Base-by-base conservation (phyloP, 2,329 filamentous ascomycete species). In the Aureobasidium leucospermi region DNA sequence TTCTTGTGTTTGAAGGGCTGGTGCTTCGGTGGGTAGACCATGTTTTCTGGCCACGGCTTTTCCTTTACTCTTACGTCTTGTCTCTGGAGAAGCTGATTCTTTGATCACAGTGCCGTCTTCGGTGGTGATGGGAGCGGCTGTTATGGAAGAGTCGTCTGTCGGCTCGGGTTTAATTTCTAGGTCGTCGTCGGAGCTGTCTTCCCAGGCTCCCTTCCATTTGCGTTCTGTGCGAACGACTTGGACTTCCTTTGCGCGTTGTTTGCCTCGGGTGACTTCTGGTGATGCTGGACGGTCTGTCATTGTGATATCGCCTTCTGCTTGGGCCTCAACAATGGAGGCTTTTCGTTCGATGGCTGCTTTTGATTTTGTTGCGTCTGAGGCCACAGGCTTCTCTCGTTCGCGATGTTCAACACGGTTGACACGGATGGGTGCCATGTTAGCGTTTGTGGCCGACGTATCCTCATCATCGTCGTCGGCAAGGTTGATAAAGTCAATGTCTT, bases 401-500 rank as follows among this genome's bases (percentile, higher is more conserved):
- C 79, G 75, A 66, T 84, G 82, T 62, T 81, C 78, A 64, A 79
- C 76, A 61, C 82, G 75, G 59, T 76, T 75, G 49, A 85, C 75
- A n/a, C 83, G 78, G 45, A 85, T 75, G 5, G 83, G 83, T 31
- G 65, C 61, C 38, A 65, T 63, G 64, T 66, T 63, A 47, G 64
- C 63, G 23, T 67, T 67, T 28, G 53, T 38, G 13, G 55, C 36
- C 28, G 28, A 7, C 49, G 67, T 67, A 19, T 67, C 67, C 16
- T 74, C 71, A 47, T 79, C 76, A 32, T 81, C 80, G 59, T 83
- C 78, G 51, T 79, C 81, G 11, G 81, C 76, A 11, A 85, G 67
- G 63, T 79, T 78, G 62, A 84, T 79, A n/a, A 76, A 70, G 63
- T 86, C 83, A 59, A 86, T 81, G 62, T 82, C 78, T 57, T 79